These are phyloP conservation scores for Epithemia pelagica DNA, from an alignment of 108 stramenopile species.

Conservation along the genomic window DNA sequence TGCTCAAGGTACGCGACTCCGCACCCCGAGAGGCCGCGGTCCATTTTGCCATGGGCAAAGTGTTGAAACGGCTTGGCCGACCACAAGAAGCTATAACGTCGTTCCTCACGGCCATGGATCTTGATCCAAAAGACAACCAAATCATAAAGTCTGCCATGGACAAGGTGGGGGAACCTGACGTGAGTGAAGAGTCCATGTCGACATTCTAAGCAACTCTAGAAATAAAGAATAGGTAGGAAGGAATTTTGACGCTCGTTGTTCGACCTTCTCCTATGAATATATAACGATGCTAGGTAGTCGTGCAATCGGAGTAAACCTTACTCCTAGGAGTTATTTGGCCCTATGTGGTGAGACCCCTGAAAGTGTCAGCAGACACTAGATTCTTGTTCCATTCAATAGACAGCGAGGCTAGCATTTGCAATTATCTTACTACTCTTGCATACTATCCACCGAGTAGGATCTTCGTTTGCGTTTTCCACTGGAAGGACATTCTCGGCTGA, in stretches of 20 bases:
- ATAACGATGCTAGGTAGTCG: too few species aligned
- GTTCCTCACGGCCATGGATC: constrained; percentile 91
- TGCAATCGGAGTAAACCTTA: too few species aligned
- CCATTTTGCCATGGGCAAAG: constrained; percentile 94
- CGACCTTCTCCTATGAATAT: too few species aligned
- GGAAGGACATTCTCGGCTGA: not conserved
- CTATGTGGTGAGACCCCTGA: too few species aligned
- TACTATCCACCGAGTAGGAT: not conserved
- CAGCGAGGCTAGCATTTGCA: too few species aligned
- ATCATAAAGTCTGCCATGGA: constrained; percentile 89
- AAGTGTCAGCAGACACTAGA: too few species aligned
- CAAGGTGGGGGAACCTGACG: constrained; percentile 80
- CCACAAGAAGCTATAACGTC: constrained; percentile 87
- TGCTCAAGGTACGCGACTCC: constrained; percentile 84
- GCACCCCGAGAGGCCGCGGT: constrained; percentile 91
- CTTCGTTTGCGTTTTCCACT: not conserved
- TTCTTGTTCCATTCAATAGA: too few species aligned
- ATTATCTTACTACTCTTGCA: too few species aligned
- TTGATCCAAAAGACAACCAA: constrained; percentile 94
- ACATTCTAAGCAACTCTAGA: too few species aligned
- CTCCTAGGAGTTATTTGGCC: too few species aligned
- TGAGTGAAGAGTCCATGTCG: constrained; percentile 50
- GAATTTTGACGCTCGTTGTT: too few species aligned
- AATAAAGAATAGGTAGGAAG: too few species aligned
- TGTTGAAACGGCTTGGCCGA: constrained; percentile 84